These are phyloP conservation scores for Phialemoniopsis sp. DNA, from an alignment of 2,329 filamentous ascomycete genomes.

Conservation along the genomic window DNA sequence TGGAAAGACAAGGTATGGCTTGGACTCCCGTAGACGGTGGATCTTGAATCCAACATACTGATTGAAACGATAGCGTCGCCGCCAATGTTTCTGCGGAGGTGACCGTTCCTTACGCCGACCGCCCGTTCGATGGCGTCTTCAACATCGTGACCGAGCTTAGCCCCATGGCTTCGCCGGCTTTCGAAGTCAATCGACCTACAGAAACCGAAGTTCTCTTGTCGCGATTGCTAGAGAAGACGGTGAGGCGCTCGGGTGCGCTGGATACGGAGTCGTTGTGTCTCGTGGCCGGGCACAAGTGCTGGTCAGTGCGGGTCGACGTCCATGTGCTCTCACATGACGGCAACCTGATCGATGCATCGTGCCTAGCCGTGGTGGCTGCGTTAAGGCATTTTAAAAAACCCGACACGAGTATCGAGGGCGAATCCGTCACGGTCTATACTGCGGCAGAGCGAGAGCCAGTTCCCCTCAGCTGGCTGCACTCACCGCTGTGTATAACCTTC, in stretches of 20 bases:
- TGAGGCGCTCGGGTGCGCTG: slow-evolving; percentile 85
- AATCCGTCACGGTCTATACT: slow-evolving; percentile 79
- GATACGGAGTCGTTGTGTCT: slow-evolving; percentile 96
- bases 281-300: slow-evolving; percentile 84
- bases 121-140: slow-evolving; percentile 94
- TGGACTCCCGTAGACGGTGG: too few species aligned
- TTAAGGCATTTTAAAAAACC: slow-evolving; percentile 88
- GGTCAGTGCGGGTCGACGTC: slow-evolving; percentile 85
- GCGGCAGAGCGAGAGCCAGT: slow-evolving; percentile 85
- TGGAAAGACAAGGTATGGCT: slow-evolving; percentile 91
- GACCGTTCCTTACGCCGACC: slow-evolving; percentile 77
- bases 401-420: slow-evolving; percentile 82
- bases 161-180: slow-evolving; percentile 86
- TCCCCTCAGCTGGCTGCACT: slow-evolving; percentile 84
- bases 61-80: slow-evolving; percentile 56
- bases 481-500: slow-evolving; percentile 87
- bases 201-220: slow-evolving; percentile 84
- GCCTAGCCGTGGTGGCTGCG: slow-evolving; percentile 81
- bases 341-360: slow-evolving; percentile 80
- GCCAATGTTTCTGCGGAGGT: slow-evolving; percentile 87
- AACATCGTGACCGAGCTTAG: slow-evolving; percentile 87
- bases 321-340: slow-evolving; percentile 91
- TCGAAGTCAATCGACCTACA: slow-evolving; percentile 79
- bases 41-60: too few species aligned
- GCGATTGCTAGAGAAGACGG: slow-evolving; percentile 86